These are phyloP conservation scores for Salix exigua DNA, from an alignment of 345 rosid genomes.

Conservation along the genomic window DNA sequence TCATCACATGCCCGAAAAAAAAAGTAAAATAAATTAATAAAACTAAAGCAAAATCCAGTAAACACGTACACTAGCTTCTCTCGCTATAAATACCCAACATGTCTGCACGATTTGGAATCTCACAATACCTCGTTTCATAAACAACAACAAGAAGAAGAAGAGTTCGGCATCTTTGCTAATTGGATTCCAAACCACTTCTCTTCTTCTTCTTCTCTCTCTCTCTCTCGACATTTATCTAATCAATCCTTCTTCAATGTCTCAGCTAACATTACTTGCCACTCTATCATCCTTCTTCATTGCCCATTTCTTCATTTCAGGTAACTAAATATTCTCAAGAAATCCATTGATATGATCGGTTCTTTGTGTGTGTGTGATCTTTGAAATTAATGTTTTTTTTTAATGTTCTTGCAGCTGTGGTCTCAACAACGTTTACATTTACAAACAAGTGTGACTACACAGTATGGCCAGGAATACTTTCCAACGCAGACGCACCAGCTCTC, in stretches of 20 bases:
- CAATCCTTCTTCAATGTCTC: conserved; percentile 31
- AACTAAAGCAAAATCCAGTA: neutral
- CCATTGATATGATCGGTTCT: neutral
- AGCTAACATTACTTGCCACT: conserved; percentile 19
- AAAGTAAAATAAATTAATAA: no score
- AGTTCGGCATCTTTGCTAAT: neutral
- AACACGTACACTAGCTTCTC: neutral
- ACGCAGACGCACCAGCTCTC: conserved; percentile 63
- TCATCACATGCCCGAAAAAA: neutral
- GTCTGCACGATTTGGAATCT: neutral
- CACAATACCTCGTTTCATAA: neutral
- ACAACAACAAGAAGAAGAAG: conserved; percentile 21
- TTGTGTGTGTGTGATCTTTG: no score
- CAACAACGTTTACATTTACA: conserved; percentile 57
- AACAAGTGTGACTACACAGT: conserved; percentile 76
- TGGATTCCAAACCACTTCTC: neutral
- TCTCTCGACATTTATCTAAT: no score
- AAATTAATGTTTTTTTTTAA: neutral
- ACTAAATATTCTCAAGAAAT: no score
- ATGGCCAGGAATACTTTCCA: conserved; percentile 87
- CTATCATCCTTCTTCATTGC: conserved; percentile 9
- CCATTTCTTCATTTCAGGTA: conserved; percentile 35
- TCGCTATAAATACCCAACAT: conserved; percentile 19
- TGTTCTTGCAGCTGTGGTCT: conserved; percentile 31
- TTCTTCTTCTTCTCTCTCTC: neutral